phyloP scores from a whole-genome alignment of 2,329 filamentous ascomycete genomes.

The Apiospora sp. region DNA sequence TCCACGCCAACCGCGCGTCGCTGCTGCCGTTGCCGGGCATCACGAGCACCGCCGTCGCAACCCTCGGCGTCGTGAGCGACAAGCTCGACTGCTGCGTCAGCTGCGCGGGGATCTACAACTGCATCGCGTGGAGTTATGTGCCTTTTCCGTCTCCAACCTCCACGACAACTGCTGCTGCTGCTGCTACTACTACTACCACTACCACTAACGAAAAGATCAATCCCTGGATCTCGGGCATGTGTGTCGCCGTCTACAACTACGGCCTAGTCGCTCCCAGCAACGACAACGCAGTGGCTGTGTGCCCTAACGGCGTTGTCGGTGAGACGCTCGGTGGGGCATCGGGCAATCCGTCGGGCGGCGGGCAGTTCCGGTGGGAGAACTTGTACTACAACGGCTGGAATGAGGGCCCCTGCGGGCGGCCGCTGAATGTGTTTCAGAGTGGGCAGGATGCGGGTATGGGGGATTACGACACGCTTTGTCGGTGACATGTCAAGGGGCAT shows the following conservation, averaged over 20 bases:
- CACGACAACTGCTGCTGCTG: too few relatives aligned
- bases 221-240: slow-evolving; percentile 18
- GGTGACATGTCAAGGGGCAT: neutral
- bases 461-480: neutral
- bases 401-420: neutral
- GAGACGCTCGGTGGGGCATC: slow-evolving; percentile 1
- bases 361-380: neutral
- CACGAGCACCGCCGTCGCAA: slow-evolving; percentile 2
- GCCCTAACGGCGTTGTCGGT: slow-evolving; percentile 18
- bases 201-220: neutral
- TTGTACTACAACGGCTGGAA: slow-evolving; percentile 23
- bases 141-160: neutral
- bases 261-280: neutral
- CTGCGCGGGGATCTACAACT: slow-evolving; percentile 22
- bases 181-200: too few relatives aligned
- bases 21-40: neutral
- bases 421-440: neutral
- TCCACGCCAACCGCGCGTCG: slow-evolving; percentile 7
- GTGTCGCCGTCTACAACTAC: slow-evolving; percentile 19
- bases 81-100: slow-evolving; percentile 23
- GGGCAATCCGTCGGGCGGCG: neutral
- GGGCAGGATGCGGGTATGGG: neutral
- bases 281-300: neutral
- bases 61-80: neutral
- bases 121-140: slow-evolving; percentile 16